Percentiles rank a stretch among this genome's conserved stretches.
Evolutionary conservation across 2,329 filamentous ascomycete species (phyloP).

Genomic region (Alternaria infectoria): DNA sequence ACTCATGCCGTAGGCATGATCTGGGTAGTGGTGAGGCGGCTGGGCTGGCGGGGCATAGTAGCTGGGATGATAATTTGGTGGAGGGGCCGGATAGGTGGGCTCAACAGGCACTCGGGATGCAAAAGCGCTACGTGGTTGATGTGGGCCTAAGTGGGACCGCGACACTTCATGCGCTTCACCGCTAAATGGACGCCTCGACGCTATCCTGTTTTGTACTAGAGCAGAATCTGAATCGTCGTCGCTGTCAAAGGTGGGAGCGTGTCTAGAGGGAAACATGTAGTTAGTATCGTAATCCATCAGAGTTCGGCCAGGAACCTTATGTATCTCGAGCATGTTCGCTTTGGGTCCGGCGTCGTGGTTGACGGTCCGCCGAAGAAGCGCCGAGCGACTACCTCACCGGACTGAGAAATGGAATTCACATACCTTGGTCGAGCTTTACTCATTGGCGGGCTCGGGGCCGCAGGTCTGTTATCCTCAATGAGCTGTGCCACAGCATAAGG

Average conservation of each 20-base stretch:
- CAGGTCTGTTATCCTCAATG: slow-evolving; percentile 41
- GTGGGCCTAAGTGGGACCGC: slow-evolving; percentile 31
- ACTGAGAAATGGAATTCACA: slow-evolving; percentile 4
- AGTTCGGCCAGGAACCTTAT: background rate
- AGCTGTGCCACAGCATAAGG: slow-evolving; percentile 24
- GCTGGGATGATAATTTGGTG: slow-evolving; percentile 61
- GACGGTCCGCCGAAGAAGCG: slow-evolving; percentile 1
- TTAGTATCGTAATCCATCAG: slow-evolving; percentile 6
- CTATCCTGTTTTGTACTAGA: slow-evolving; percentile 29
- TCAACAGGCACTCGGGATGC: slow-evolving; percentile 46
- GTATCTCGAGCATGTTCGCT: background rate
- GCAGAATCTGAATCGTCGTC: slow-evolving; percentile 42
- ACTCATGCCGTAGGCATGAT: slow-evolving; percentile 43
- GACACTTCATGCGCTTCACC: slow-evolving; percentile 40
- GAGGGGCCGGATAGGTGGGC: slow-evolving; percentile 58
- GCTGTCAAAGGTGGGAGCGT: slow-evolving; percentile 40
- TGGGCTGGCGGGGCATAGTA: slow-evolving; percentile 43
- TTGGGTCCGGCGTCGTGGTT: background rate
- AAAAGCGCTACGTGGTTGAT: slow-evolving; percentile 40
- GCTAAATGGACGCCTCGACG: slow-evolving; percentile 33
- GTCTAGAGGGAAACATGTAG: slow-evolving; percentile 18
- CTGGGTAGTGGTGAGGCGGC: slow-evolving; percentile 45
- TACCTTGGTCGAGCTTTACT: slow-evolving; percentile 33
- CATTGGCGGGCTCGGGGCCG: slow-evolving; percentile 44
- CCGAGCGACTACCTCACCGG: background rate